phyloP scores from a whole-genome alignment of 495 filamentous ascomycete genomes.

The Apodospora peruviana region DNA sequence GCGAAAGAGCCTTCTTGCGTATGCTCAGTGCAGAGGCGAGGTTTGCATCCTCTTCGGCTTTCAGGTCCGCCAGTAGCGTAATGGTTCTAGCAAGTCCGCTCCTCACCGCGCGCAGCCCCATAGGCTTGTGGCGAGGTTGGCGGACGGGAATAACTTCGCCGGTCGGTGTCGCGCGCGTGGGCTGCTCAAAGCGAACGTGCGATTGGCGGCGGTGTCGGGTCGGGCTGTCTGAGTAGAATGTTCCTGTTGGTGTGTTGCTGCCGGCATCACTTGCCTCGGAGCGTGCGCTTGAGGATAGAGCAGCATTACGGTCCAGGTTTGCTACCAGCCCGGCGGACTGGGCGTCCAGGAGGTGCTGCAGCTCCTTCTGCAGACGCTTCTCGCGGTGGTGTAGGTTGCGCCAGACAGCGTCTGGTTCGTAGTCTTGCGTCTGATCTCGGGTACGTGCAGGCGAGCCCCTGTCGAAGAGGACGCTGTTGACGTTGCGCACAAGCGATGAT shows the following conservation, averaged over 20 bases:
- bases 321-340: constrained; percentile 67
- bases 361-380: constrained; percentile 61
- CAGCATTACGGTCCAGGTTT: constrained; percentile 15
- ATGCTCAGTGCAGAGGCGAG: constrained; percentile 52
- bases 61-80: constrained; percentile 62
- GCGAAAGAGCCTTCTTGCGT: constrained; percentile 52
- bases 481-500: constrained; percentile 17
- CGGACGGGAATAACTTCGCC: constrained; percentile 54
- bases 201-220: constrained; percentile 6
- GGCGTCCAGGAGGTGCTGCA: constrained; percentile 78
- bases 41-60: constrained; percentile 62
- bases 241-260: constrained; percentile 31
- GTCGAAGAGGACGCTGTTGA: constrained; percentile 30
- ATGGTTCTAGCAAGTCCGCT: constrained; percentile 68
- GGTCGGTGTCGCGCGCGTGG: constrained; percentile 18
- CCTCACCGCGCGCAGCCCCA: constrained; percentile 62
- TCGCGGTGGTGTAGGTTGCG: constrained; percentile 41
- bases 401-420: constrained; percentile 30
- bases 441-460: constrained; percentile 5
- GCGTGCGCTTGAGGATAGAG: constrained; percentile 1
- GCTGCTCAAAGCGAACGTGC: constrained; percentile 21
- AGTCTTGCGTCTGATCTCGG: constrained; percentile 10
- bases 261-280: constrained; percentile 25
- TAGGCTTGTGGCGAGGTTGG: constrained; percentile 51
- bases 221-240: constrained; percentile 5